A percentile compares a stretch with the other conserved stretches of the same genome.
Conservation (phyloP, 2,329 filamentous ascomycete species). For the Phoma herbarum region DNA sequence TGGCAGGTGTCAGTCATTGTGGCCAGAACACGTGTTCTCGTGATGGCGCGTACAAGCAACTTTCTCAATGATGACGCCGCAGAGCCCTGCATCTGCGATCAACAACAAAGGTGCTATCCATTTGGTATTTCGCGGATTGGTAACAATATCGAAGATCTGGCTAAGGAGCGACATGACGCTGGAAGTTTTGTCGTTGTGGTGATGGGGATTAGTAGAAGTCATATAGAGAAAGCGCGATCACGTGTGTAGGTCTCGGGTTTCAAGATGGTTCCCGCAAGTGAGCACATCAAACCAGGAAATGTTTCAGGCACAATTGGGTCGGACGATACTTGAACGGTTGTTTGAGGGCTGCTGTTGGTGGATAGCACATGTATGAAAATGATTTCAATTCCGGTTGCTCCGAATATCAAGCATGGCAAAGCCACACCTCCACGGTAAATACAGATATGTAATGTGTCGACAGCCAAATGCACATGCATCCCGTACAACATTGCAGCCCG, state of each 20-base stretch:
- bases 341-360: conserved; percentile 20
- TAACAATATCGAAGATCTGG: conserved; percentile 52
- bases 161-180: conserved; percentile 46
- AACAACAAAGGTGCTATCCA: conserved; percentile 75
- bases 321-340: conserved; percentile 29
- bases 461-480: background rate
- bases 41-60: conserved; percentile 73
- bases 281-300: conserved; percentile 31
- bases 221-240: conserved; percentile 37
- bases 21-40: conserved; percentile 34
- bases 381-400: background rate
- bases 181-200: conserved; percentile 22
- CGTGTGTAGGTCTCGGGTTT: conserved; percentile 36
- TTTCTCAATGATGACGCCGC: conserved; percentile 77
- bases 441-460: background rate
- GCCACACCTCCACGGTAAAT: background rate
- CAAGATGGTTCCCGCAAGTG: conserved; percentile 23
- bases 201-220: conserved; percentile 24
- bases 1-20: conserved; percentile 44
- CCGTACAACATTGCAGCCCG: background rate
- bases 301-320: conserved; percentile 40
- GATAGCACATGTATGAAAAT: background rate
- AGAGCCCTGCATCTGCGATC: conserved; percentile 74
- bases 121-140: conserved; percentile 64
- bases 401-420: background rate